Evolutionary conservation across 2,329 filamentous ascomycete genomes (phyloP), one percentile per base, ranked within the genome.

Genomic region (Fusarium brachygibbosum): DNA sequence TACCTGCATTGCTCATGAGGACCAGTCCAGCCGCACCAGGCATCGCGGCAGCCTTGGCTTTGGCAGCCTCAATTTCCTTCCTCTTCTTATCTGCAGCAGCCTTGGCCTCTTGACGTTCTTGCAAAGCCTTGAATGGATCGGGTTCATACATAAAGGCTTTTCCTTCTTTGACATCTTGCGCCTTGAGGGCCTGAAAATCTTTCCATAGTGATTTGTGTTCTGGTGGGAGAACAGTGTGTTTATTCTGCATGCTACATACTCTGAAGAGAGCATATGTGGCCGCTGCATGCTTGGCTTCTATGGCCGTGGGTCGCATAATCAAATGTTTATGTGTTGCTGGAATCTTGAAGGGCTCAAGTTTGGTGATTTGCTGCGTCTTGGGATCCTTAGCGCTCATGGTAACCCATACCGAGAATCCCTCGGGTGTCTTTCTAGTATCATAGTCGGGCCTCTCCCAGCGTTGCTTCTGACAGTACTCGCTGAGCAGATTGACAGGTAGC

Each of bases 361-460:
- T 89, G 25, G 86, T 90, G 19, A 88, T 82, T 79, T 96, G 91
- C 70, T 91, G 88, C 0, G 95, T 98, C 82, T 98, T 98, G 9
- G 87, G 83, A 77, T 98, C 93, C 75, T 83, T 88, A 42, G 86
- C 85, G 74, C 87, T 92, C 67, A 99, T 83, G 37, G 93, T 93
- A 42, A 98, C 92, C 76, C 92, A 90, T 37, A 93, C 93, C 0
- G 92, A 90, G 79, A 90, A 93, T 25, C 92, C 93, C 54, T 92
- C 91, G 14, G 87, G 83, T 28, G 87, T 88, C 84, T 91, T 93
- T 69, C 85, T 87, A 85, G 93, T 93, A 69, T 91, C 91, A 79
- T 97, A 99, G 68, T 97, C 94, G 3, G 95, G 95, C 77, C 91
- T 95, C 70, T 93, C 92, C 96, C 96, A 99, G 77, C 93, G 93